phyloP scores from a whole-genome alignment of 2,329 filamentous ascomycete species.

The Aspergillus oerlinghausenensis region DNA sequence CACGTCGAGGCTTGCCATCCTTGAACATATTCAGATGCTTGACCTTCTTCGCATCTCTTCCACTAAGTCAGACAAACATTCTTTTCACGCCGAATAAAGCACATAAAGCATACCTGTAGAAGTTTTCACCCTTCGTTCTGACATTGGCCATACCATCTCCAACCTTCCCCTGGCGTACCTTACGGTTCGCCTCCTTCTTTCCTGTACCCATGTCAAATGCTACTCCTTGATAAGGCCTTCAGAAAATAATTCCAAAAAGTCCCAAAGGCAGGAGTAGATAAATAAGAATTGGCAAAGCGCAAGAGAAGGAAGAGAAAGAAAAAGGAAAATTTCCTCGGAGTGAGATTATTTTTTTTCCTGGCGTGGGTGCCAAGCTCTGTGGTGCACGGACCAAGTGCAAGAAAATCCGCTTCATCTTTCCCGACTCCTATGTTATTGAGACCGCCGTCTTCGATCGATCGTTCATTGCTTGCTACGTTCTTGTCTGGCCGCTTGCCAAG shows the following conservation, averaged over 20 bases:
- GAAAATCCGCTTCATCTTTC: slow-evolving; percentile 36
- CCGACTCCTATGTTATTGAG: slow-evolving; percentile 16
- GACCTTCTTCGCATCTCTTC: slow-evolving; percentile 72
- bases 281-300: slow-evolving; percentile 28
- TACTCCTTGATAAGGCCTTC: slow-evolving; percentile 14
- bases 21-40: slow-evolving; percentile 88
- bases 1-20: slow-evolving; percentile 75
- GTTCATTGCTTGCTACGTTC: slow-evolving; percentile 9
- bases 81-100: neutral
- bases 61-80: slow-evolving; percentile 8
- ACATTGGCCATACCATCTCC: slow-evolving; percentile 88
- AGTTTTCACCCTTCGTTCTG: slow-evolving; percentile 94
- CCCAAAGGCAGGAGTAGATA: slow-evolving; percentile 24
- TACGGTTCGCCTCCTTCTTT: slow-evolving; percentile 86
- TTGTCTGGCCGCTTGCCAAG: slow-evolving; percentile 4
- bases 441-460: slow-evolving; percentile 18
- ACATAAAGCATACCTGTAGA: slow-evolving; percentile 68
- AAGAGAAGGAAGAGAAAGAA: slow-evolving; percentile 26
- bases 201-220: slow-evolving; percentile 68
- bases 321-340: slow-evolving; percentile 9
- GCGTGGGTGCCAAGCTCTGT: slow-evolving; percentile 26
- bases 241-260: slow-evolving; percentile 23
- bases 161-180: slow-evolving; percentile 77
- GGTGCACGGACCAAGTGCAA: slow-evolving; percentile 33
- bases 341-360: slow-evolving; percentile 29